A percentile compares a stretch with the other conserved stretches of the same genome.
Evolutionary conservation across 2,329 filamentous ascomycete genomes (phyloP).

Genomic region (Aspergillus aculeatinus): DNA sequence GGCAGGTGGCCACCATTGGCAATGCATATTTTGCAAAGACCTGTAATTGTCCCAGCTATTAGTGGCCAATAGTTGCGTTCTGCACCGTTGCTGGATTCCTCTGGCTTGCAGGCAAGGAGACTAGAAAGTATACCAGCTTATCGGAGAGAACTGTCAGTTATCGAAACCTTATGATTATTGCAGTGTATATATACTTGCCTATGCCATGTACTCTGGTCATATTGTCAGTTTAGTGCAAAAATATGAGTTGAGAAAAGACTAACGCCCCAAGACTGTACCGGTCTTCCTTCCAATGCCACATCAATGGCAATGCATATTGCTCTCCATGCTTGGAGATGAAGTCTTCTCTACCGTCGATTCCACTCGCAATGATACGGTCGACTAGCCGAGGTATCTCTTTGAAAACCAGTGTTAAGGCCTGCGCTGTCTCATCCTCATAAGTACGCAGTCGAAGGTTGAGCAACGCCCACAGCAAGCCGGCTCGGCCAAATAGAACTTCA

Average conservation of each 20-base stretch:
- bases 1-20: slow-evolving; percentile 40
- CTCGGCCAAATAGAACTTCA: slow-evolving; percentile 41
- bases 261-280: slow-evolving; percentile 40
- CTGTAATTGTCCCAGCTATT: slow-evolving; percentile 39
- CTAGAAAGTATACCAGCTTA: slow-evolving; percentile 39
- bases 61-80: slow-evolving; percentile 27
- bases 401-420: slow-evolving; percentile 26
- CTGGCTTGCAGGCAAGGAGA: slow-evolving; percentile 35
- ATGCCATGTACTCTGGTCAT: slow-evolving; percentile 30
- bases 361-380: slow-evolving; percentile 34
- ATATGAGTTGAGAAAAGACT: slow-evolving; percentile 17
- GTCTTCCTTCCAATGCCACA: slow-evolving; percentile 42
- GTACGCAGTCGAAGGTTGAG: slow-evolving; percentile 34
- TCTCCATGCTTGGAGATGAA: slow-evolving; percentile 33
- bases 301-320: slow-evolving; percentile 36
- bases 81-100: slow-evolving; percentile 28
- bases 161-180: background rate
- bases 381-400: slow-evolving; percentile 32
- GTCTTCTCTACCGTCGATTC: slow-evolving; percentile 31
- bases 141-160: background rate
- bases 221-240: background rate
- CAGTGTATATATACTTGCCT: slow-evolving; percentile 14
- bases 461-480: slow-evolving; percentile 38
- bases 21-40: slow-evolving; percentile 38
- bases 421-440: slow-evolving; percentile 22